A percentile compares a stretch with the other conserved stretches of the same genome.
phyloP scores from a whole-genome alignment of 208 protist genomes.

The Crithidia fasciculata region DNA sequence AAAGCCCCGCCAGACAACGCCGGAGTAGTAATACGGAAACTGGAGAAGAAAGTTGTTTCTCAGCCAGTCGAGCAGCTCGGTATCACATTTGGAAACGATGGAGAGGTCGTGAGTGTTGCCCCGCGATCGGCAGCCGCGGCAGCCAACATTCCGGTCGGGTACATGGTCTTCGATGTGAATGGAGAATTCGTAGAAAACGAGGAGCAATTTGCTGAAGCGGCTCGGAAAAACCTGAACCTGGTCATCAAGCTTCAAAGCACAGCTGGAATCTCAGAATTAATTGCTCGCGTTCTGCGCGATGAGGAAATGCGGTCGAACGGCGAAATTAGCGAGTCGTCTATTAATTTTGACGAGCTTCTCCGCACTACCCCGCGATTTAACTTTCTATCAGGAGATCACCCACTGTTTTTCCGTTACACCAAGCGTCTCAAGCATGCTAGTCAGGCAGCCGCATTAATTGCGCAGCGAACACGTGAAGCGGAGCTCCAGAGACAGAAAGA shows the following conservation, averaged over 20 bases:
- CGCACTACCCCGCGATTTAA: conserved; percentile 80
- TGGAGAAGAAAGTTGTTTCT: conserved; percentile 62
- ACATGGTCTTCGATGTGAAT: conserved; percentile 81
- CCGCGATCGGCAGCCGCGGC: conserved; percentile 50
- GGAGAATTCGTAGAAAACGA: conserved; percentile 72
- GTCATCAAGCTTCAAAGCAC: conserved; percentile 77
- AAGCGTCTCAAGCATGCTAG: conserved; percentile 56
- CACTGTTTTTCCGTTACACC: conserved; percentile 77
- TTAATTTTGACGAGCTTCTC: conserved; percentile 74
- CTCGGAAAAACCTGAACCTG: conserved; percentile 51
- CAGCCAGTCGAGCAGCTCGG: conserved; percentile 67
- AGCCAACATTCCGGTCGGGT: conserved; percentile 67
- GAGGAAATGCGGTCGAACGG: conserved; percentile 43
- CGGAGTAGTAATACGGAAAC: conserved; percentile 52
- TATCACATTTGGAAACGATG: conserved; percentile 73
- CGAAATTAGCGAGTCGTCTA: conserved; percentile 11
- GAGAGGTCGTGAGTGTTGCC: conserved; percentile 53
- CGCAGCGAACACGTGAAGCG: conserved; percentile 56
- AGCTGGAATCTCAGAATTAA: conserved; percentile 69
- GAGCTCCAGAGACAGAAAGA: conserved; percentile 64
- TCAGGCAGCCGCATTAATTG: conserved; percentile 65
- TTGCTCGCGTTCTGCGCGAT: conserved; percentile 65
- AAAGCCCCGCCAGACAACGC: conserved; percentile 53
- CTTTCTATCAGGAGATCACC: conserved; percentile 78
- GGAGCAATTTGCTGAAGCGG: conserved; percentile 53